Base-by-base conservation (phyloP, 75 land plant species). In the Larix kaempferi region DNA sequence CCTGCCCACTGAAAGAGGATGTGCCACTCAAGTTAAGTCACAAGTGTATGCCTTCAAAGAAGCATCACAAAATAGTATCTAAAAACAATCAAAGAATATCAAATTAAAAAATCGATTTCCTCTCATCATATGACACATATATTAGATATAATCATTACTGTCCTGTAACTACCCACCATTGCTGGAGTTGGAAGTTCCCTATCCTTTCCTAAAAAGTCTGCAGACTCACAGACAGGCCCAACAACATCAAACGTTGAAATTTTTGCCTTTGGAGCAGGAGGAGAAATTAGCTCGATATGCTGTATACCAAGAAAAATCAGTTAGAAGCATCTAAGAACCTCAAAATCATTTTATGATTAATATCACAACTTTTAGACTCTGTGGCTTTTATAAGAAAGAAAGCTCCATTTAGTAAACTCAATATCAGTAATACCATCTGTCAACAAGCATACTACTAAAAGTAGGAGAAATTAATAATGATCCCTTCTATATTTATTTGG, bases 141-240 rank as follows among this genome's bases (percentile, higher is more conserved):
- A n/a, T 49, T 44, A 67, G 11, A 27, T 25, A 72, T 57, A 57
- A 52, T 15, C 59, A 78, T 29, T 22, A 67, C 17, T 14, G 10
- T 56, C 54, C 3, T 19, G 49, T 56, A 23, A 59, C 19, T 78
- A 91, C 82, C 39, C 35, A 80, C 94, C 86, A 83, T 81, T 27
- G 77, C 52, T 66, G 99, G 99, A 67, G 96, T 91, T 57, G 94
- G 95, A 41, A 97, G 89, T 62, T 92, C 89, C 49, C 99, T 79
- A 17, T 89, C 92, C 82, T 97, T 97, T 57, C 99, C 99, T 79
- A 97, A 76, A 87, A 97, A 97, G 78, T 97, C 99, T 52, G 99
- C 95, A 56, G 98, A 94, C 78, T 97, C 99, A 57, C 98, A 95
- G n/a, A 97, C 98, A 62, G 99, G 99, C 13, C 99, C 99, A 64